Evolutionary conservation across 495 filamentous ascomycete genomes (phyloP).

Genomic region (Lasiosphaeria ovina): DNA sequence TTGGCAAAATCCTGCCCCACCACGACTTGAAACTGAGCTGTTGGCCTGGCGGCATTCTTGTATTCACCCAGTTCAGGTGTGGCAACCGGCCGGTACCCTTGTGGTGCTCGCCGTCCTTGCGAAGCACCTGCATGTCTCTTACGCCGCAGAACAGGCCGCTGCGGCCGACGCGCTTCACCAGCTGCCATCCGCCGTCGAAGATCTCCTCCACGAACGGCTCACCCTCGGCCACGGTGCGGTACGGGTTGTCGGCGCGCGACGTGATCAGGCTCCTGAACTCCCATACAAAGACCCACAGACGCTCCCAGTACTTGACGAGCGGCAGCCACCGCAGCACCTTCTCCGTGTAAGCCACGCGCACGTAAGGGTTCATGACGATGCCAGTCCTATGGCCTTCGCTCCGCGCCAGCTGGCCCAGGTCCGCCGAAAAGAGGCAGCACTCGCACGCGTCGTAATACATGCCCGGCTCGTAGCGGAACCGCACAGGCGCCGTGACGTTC

Average conservation of each 20-base stretch:
- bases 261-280: constrained; percentile 51
- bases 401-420: constrained; percentile 46
- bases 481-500: constrained; percentile 46
- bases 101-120: constrained; percentile 5
- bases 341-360: constrained; percentile 64
- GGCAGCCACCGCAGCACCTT: constrained; percentile 55
- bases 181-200: constrained; percentile 41
- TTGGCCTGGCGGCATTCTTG: constrained; percentile 30
- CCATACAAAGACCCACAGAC: constrained; percentile 55
- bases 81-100: constrained; percentile 15
- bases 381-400: constrained; percentile 41
- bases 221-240: constrained; percentile 54
- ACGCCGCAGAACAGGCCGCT: constrained; percentile 36
- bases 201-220: constrained; percentile 51
- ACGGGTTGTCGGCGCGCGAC: constrained; percentile 57
- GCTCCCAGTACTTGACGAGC: constrained; percentile 57
- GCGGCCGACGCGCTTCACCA: constrained; percentile 23
- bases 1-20: constrained; percentile 9
- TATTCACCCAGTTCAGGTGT: constrained; percentile 30
- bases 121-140: constrained; percentile 32
- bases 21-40: constrained; percentile 21
- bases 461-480: constrained; percentile 64
- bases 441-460: constrained; percentile 75
- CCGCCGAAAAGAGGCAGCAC: constrained; percentile 75
- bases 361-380: constrained; percentile 70